Evolutionary conservation across 306 rosid species (phyloP), one percentile per base, ranked within the genome.

Genomic region (Vigna nakashimae): DNA sequence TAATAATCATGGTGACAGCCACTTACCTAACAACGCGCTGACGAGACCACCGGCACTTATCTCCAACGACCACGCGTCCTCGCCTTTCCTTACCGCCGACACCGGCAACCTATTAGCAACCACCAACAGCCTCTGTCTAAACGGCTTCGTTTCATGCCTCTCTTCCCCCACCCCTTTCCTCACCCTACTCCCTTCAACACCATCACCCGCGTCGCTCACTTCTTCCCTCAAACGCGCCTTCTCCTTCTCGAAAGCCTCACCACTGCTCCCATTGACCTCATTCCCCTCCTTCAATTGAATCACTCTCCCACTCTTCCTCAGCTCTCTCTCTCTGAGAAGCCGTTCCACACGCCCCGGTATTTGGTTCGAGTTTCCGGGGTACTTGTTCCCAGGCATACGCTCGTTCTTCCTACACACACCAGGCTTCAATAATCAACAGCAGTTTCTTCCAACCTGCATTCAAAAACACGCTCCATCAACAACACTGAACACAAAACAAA

Each of bases 21-120:
- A 72, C 84, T 43, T 89, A 93, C 98, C 98, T 51, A 93, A 86
- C 55, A 93, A 89, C 50, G 98, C 98, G 76, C 70, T 93, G 69
- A 93, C 98, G 58, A 93, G 81, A 79, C 98, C 98, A 38, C 98
- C 98, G 30, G 90, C 97, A 78, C 98, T 93, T 12, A 93, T 84
- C 76, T 93, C 98, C 84, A 93, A 76, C 68, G 94, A 88, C 98
- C 98, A 93, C 15, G 90, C 82, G 49, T 91, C 94, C 84, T 88
- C 96, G 13, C 98, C 89, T 84, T 83, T 86, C 83, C 98, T 85
- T 40, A 91, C 81, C 20, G 98, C 98, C 49, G 98, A 89, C 64
- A 93, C 98, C 3, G 98, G 98, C 70, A 93, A 78, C 86, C 98
- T 88, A 69, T 93, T 93, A 14, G 98, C 98, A 79, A 93, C 98